Evolutionary conservation across 768 basidiomycete genomes (phyloP), one percentile per base, ranked within the genome.

Genomic region (Podaxis sp.): DNA sequence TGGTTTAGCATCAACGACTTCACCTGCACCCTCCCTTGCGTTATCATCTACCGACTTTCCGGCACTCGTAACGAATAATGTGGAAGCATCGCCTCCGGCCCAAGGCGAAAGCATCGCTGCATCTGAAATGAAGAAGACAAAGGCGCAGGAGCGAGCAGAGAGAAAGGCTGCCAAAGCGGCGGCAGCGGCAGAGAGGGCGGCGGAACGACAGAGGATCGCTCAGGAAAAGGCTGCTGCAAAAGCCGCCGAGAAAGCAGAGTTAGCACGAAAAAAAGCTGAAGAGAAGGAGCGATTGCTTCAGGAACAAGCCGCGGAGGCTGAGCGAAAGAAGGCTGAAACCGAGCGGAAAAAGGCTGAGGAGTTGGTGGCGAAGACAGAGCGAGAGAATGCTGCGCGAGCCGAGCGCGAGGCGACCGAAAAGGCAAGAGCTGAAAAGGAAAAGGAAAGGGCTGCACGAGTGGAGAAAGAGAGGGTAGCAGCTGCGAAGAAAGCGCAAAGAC

Each of bases 1-100:
- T 68, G 72, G 71, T 73, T 69, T 72, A 78, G 78, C 76, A 66
- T 73, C 75, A 63, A 66, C 73, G 70, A 76, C 78, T 63, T 73
- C 80, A 44, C 76, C 81, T 55, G 74, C 78, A 62, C 76, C 85
- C 60, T 83, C 86, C 61, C 73, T 79, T 56, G 74, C 79, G 59
- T 76, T 91, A 58, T 90, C 90, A 63, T 75, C 84, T 42, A 75
- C 82, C 69, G 91, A 93, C 72, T 93, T 93, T 70, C 91, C 90
- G 56, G 89, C 90, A 38, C 77, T 93, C 62, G 74, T 80, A 63
- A 62, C 71, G 62, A 72, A 67, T 62, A 63, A 77, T 69, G 63
- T 74, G 66, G 71, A 73, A 51, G 58, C 71, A 59, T 63, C 65
- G 21, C 59, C 66, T 52, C 63, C 61, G 60, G 38, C 66, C 58